A percentile compares a stretch with the other conserved stretches of the same genome.
These are phyloP conservation scores for Senecio squalidus DNA, from an alignment of 140 eudicot genomes.

Conservation along the genomic window DNA sequence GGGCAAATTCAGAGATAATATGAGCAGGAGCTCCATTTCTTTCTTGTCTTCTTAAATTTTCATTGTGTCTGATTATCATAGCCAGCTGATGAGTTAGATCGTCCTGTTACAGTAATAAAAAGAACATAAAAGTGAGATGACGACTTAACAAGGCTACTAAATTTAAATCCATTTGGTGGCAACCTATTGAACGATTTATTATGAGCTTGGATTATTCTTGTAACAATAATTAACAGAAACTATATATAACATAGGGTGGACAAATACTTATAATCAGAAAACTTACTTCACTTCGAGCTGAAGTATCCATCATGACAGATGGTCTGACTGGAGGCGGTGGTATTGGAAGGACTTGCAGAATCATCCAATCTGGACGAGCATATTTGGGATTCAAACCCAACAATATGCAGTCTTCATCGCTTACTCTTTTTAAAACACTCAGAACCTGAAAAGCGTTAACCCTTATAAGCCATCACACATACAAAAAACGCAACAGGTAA, in stretches of 20 bases:
- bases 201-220: too few species aligned
- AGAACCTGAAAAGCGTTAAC: constrained; percentile 50
- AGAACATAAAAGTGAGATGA: neutral
- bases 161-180: neutral
- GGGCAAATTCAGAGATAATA: constrained; percentile 93
- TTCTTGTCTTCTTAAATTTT: constrained; percentile 82
- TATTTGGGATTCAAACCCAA: constrained; percentile 86
- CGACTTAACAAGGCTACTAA: neutral
- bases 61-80: constrained; percentile 95
- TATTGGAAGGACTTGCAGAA: constrained; percentile 93
- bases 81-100: constrained; percentile 98
- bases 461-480: constrained; percentile 3
- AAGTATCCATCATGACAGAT: constrained; percentile 99
- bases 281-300: constrained; percentile 93
- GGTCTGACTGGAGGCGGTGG: constrained; percentile 99
- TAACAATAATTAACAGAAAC: neutral
- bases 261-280: neutral
- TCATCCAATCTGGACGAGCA: constrained; percentile 99
- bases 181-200: neutral
- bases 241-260: neutral
- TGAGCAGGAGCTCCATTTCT: constrained; percentile 99
- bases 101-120: constrained; percentile 47
- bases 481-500: neutral
- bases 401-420: constrained; percentile 84
- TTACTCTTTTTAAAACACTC: constrained; percentile 75